A percentile compares a stretch with the other conserved stretches of the same genome.
Conservation (phyloP, 495 filamentous ascomycete genomes). For the Aspergillus baeticus region DNA sequence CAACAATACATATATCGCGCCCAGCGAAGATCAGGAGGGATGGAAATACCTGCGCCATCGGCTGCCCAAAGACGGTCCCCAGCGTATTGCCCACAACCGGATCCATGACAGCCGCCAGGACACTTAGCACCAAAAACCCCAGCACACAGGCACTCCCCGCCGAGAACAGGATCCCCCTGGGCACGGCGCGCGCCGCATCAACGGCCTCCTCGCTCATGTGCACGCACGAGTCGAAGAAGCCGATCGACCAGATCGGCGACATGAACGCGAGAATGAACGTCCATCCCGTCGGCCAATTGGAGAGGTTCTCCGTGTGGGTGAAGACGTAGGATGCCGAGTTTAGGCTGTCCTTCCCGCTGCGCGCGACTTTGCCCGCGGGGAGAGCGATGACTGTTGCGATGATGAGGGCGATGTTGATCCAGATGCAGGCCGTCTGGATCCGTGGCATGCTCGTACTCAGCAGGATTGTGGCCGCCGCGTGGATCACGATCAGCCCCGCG, state of each 20-base stretch:
- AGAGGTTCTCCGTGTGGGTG: constrained; percentile 47
- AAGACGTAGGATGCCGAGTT: constrained; percentile 43
- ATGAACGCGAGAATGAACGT: constrained; percentile 63
- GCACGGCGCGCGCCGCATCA: constrained; percentile 60
- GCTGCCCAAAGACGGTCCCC: constrained; percentile 39
- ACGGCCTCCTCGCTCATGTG: constrained; percentile 63
- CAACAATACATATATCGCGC: too few relatives aligned
- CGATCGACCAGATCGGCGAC: constrained; percentile 63
- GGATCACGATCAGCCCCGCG: constrained; percentile 53
- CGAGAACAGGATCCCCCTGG: constrained; percentile 53
- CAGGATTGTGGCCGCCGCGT: constrained; percentile 57
- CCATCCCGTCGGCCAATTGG: constrained; percentile 57
- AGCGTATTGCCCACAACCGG: constrained; percentile 33
- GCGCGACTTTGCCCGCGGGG: constrained; percentile 51
- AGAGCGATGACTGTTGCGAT: constrained; percentile 64
- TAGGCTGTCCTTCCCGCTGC: constrained; percentile 26
- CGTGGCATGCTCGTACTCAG: constrained; percentile 61
- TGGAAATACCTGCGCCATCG: constrained; percentile 43
- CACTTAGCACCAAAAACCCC: constrained; percentile 54
- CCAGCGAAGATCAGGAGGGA: not conserved
- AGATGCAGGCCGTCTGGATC: constrained; percentile 63
- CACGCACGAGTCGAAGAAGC: constrained; percentile 49
- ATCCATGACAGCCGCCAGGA: constrained; percentile 42
- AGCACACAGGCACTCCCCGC: constrained; percentile 42
- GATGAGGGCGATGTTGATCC: constrained; percentile 63